Percentiles rank a stretch among this genome's conserved stretches.
Evolutionary conservation across 129 eudicot genomes (phyloP).

Genomic region (Chrysanthemum makinoi): DNA sequence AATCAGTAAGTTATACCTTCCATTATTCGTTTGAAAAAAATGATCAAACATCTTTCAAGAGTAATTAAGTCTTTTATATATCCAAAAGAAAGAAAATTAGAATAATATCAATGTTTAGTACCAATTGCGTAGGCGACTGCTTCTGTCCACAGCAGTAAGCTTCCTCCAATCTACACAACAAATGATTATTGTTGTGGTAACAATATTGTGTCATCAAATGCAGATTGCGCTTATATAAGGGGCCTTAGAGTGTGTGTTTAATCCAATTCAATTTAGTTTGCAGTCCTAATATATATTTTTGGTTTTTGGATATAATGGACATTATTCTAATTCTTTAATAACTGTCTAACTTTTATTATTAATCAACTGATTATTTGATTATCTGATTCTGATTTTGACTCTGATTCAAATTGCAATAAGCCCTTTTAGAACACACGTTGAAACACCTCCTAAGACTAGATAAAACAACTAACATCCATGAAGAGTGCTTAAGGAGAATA

Average conservation of each 20-base stretch:
- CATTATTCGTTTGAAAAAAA: constrained; percentile 10
- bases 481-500: not conserved
- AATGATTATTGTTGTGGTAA: constrained; percentile 1
- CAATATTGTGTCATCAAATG: not conserved
- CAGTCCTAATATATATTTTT: not conserved
- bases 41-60: not conserved
- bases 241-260: not conserved
- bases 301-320: not conserved
- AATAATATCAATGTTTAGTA: constrained; percentile 17
- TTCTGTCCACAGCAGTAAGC: constrained; percentile 77
- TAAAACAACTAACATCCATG: not conserved
- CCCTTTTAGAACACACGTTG: not conserved
- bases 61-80: not conserved
- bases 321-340: not conserved
- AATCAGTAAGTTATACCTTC: constrained; percentile 68
- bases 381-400: not conserved
- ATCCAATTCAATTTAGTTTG: not conserved
- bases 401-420: not conserved
- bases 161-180: constrained; percentile 77
- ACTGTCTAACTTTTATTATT: too few species aligned
- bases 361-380: too few species aligned
- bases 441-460: not conserved
- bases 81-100: constrained; percentile 3
- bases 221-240: not conserved
- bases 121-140: constrained; percentile 80